These are phyloP conservation scores for Yarrowia porcina DNA, from an alignment of 805 yeast species.

Conservation along the genomic window DNA sequence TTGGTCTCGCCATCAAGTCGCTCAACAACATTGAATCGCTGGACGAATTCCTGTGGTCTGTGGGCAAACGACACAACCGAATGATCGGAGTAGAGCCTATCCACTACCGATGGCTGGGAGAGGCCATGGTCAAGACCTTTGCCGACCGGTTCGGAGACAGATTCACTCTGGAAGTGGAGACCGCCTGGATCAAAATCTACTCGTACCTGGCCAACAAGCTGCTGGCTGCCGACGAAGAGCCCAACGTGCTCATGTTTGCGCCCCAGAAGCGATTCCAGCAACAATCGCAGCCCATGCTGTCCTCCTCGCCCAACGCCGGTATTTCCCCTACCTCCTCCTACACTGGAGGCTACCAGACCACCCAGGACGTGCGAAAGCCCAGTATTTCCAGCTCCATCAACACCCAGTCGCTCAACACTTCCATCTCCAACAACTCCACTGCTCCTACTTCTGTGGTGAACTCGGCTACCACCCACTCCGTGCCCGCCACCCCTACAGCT, in stretches of 20 bases:
- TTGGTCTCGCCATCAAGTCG: slow-evolving; percentile 62
- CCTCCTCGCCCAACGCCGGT: not conserved
- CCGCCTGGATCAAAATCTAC: slow-evolving; percentile 37
- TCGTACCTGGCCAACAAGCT: slow-evolving; percentile 35
- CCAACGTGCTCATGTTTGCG: slow-evolving; percentile 32
- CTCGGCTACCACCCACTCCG: not conserved
- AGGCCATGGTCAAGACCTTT: slow-evolving; percentile 34
- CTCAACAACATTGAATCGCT: slow-evolving; percentile 57
- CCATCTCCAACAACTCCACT: not conserved
- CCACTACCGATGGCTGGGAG: slow-evolving; percentile 36
- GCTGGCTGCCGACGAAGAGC: slow-evolving; percentile 38
- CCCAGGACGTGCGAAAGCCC: slow-evolving; percentile 24
- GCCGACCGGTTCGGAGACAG: slow-evolving; percentile 32
- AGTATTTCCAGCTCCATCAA: not conserved
- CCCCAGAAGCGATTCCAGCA: slow-evolving; percentile 2
- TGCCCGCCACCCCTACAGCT: not conserved
- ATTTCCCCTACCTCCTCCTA: not conserved
- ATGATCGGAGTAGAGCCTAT: slow-evolving; percentile 61
- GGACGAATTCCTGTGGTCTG: slow-evolving; percentile 55
- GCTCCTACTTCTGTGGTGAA: not conserved
- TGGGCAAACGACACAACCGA: slow-evolving; percentile 74
- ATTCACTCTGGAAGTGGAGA: slow-evolving; percentile 34
- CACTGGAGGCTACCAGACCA: slow-evolving; percentile 12
- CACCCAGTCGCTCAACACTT: not conserved
- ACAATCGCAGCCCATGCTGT: not conserved